phyloP scores from a whole-genome alignment of 2,329 filamentous ascomycete genomes.

The Cladosporium cucumerinum region DNA sequence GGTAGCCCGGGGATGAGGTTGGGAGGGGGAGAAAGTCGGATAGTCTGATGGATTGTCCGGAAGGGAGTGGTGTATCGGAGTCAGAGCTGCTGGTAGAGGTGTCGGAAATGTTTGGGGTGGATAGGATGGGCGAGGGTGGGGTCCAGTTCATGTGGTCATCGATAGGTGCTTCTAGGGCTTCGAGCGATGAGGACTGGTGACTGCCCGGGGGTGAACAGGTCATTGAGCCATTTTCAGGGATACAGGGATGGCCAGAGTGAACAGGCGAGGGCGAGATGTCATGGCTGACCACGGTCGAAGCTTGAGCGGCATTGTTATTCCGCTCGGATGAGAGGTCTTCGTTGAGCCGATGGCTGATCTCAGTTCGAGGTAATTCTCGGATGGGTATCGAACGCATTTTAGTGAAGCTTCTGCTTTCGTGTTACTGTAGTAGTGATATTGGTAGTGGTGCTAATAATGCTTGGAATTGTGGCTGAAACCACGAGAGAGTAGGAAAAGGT shows the following conservation, averaged over 20 bases:
- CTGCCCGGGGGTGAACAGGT: background rate
- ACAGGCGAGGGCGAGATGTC: background rate
- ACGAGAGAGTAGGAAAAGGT: background rate
- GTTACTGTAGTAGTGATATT: background rate
- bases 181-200: background rate
- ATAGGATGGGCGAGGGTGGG: background rate
- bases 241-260: background rate
- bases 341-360: background rate
- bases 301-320: background rate
- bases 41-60: background rate
- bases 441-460: background rate
- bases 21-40: slow-evolving; percentile 4
- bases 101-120: background rate
- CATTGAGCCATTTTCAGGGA: background rate
- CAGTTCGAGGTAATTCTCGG: background rate
- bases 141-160: background rate
- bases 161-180: background rate
- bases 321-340: background rate
- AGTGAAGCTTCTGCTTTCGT: background rate
- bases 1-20: background rate
- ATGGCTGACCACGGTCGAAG: background rate
- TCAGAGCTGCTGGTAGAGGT: background rate
- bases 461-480: background rate
- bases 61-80: background rate
- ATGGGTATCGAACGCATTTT: background rate